These are phyloP conservation scores for Euphorbia tirucalli DNA, from an alignment of 345 rosid species.

Conservation along the genomic window DNA sequence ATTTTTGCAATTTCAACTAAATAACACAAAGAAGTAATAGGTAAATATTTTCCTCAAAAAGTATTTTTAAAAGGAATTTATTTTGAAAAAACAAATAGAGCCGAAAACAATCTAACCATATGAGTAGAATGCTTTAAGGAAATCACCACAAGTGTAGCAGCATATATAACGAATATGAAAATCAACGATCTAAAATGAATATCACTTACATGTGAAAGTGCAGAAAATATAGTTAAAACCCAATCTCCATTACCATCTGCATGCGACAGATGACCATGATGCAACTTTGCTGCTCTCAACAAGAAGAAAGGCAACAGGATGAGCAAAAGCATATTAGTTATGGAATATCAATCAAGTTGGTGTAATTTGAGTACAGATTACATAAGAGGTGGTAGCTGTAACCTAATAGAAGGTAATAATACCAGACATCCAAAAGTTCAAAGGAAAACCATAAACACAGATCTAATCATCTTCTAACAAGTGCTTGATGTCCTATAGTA, in stretches of 20 bases:
- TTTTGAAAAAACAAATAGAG: background rate
- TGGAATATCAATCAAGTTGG: background rate
- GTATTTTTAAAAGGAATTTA: background rate
- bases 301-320: slow-evolving; percentile 8
- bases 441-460: background rate
- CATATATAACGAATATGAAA: background rate
- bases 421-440: background rate
- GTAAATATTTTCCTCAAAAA: background rate
- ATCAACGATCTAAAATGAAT: background rate
- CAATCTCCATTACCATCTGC: slow-evolving; percentile 99
- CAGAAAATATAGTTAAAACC: slow-evolving; percentile 89
- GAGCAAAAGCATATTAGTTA: background rate
- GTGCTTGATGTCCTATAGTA: background rate
- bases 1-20: background rate
- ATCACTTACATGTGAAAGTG: slow-evolving; percentile 84
- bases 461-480: background rate
- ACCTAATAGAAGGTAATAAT: background rate
- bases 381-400: background rate
- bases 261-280: slow-evolving; percentile 77
- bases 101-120: background rate
- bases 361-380: background rate
- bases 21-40: background rate
- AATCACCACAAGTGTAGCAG: background rate
- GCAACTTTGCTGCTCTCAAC: slow-evolving; percentile 68
- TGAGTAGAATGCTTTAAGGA: background rate